These are phyloP conservation scores for Mucor mucedo DNA, from an alignment of 371 early-diverging fungal genomes.

Conservation along the genomic window DNA sequence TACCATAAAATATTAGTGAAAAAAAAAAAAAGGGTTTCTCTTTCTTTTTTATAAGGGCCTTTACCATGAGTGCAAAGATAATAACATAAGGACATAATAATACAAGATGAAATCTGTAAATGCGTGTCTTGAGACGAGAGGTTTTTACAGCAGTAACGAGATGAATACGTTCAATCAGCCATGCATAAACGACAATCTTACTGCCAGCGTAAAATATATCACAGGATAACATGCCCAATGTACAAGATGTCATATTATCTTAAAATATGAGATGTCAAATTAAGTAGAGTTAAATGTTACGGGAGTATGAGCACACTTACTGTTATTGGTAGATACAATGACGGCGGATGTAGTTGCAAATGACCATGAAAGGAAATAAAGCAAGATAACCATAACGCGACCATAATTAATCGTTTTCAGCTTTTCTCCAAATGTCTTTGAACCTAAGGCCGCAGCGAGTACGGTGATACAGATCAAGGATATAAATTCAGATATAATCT, in stretches of 20 bases:
- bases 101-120: conserved; percentile 52
- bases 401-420: conserved; percentile 45
- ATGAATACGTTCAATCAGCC: conserved; percentile 55
- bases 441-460: conserved; percentile 40
- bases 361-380: conserved; percentile 47
- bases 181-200: conserved; percentile 53
- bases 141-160: conserved; percentile 54
- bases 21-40: background rate
- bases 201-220: conserved; percentile 58
- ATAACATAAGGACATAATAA: conserved; percentile 52
- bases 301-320: conserved; percentile 23
- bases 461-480: conserved; percentile 48
- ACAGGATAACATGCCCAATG: conserved; percentile 51
- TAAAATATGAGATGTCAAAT: background rate
- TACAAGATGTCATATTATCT: conserved; percentile 53
- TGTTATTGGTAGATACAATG: conserved; percentile 51
- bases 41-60: background rate
- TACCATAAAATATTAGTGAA: conserved; percentile 6
- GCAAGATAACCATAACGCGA: conserved; percentile 41
- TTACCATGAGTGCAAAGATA: conserved; percentile 56
- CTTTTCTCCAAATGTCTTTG: conserved; percentile 47
- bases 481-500: conserved; percentile 45
- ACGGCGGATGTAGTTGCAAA: conserved; percentile 43
- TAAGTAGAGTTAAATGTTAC: no score
- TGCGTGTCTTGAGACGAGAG: conserved; percentile 40